Base-by-base conservation (phyloP, 768 basidiomycete species). In the Dioszegia crocea region DNA sequence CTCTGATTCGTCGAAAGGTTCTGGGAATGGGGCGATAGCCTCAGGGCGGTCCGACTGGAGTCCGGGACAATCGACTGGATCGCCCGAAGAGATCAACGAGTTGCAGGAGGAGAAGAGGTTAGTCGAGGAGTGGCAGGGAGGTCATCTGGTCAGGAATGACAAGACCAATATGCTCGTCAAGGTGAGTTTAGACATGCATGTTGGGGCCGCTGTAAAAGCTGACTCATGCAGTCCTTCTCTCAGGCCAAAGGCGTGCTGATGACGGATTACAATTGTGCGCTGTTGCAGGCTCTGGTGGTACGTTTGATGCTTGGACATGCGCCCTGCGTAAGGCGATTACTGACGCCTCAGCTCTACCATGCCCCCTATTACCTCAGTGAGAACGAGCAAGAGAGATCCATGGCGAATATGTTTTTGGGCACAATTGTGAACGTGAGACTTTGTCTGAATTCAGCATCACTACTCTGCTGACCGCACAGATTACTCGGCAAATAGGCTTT, bases 121-220 rank as follows among this genome's bases (percentile, higher is more conserved):
- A 14, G 70, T 67, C 3, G 66, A 63, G 43, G 49, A 64, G 21
- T 72, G 70, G 67, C 56, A 65, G 9, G 65, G 55, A 30, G 74
- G 60, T 10, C 56, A 45, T 16, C 53, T 75, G 29, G 76, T 77
- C 16, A 49, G 73, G 45, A 64, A 63, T 36, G 76, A 79, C 55
- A 79, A 79, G 66, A 75, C 73, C 21, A 73, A 76, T 46, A 77
- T 79, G 71, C 68, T 78, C 19, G 72, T 78, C 57, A 74, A 68
- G 63, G 70, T 71, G 40, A 31, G 68, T 59, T 4, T 9, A 12
- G 2, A 33, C 14, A 14, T 6, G 8, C 12, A 2, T 27, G 14
- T 2, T n/a, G 10, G 23, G 3, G 16, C 11, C 2, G 36, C 17
- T 16, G 36, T n/a, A 29, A 3, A 4, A 14, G 43, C 58, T 53